These are phyloP conservation scores for Rhexocercosporidium sp. DNA, from an alignment of 2,329 filamentous ascomycete genomes.

Conservation along the genomic window DNA sequence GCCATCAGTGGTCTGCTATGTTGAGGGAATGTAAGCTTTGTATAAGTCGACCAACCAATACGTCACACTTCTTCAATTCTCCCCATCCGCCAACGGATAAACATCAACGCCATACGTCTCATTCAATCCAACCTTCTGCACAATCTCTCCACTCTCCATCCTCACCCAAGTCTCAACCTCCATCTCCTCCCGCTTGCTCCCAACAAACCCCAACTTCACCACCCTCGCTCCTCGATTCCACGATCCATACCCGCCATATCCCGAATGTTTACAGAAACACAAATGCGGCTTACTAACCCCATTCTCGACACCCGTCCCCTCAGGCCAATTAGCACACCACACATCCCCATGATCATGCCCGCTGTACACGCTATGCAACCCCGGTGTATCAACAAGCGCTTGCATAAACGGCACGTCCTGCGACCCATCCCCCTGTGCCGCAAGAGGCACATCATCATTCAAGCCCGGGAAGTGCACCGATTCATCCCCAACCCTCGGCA, in stretches of 20 bases:
- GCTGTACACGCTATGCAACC: slow-evolving; percentile 63
- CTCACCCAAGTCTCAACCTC: slow-evolving; percentile 65
- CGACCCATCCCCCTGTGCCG: slow-evolving; percentile 34
- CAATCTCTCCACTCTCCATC: slow-evolving; percentile 59
- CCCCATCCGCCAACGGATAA: slow-evolving; percentile 49
- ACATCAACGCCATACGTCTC: slow-evolving; percentile 61
- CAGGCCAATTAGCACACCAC: slow-evolving; percentile 59
- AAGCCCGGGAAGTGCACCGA: slow-evolving; percentile 51
- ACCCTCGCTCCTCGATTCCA: slow-evolving; percentile 62
- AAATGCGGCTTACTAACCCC: slow-evolving; percentile 53
- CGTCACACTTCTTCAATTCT: slow-evolving; percentile 5
- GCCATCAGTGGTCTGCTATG: not conserved
- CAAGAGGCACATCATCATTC: slow-evolving; percentile 49
- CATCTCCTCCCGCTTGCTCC: slow-evolving; percentile 32
- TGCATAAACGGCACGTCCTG: slow-evolving; percentile 68
- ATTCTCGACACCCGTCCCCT: slow-evolving; percentile 47
- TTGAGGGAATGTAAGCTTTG: not conserved
- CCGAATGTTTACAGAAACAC: slow-evolving; percentile 69
- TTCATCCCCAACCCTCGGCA: slow-evolving; percentile 30
- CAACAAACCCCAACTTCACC: slow-evolving; percentile 52
- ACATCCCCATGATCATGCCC: slow-evolving; percentile 71
- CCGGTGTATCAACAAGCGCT: slow-evolving; percentile 58
- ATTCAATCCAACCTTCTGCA: slow-evolving; percentile 61
- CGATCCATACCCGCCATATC: slow-evolving; percentile 72
- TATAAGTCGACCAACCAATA: not conserved